A percentile compares a stretch with the other conserved stretches of the same genome.
Evolutionary conservation across 2,329 filamentous ascomycete genomes (phyloP).

Genomic region (Neopestalotiopsis clavispora): DNA sequence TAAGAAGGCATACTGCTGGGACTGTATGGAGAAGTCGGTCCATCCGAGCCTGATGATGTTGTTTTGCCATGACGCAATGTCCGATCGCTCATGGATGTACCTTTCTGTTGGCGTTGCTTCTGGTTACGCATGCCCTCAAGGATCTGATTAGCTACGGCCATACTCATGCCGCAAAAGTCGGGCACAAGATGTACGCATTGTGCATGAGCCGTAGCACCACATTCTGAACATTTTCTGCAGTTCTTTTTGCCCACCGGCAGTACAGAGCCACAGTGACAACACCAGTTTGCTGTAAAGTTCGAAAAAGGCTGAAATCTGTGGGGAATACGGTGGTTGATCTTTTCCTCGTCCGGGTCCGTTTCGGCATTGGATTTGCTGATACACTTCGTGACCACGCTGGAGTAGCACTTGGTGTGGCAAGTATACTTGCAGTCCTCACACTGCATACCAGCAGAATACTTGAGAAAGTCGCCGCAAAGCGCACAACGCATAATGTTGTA

Average conservation of each 20-base stretch:
- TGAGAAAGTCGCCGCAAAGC: slow-evolving; percentile 96
- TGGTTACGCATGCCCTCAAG: slow-evolving; percentile 82
- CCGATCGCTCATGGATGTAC: slow-evolving; percentile 64
- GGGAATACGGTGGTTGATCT: slow-evolving; percentile 98
- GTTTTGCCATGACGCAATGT: slow-evolving; percentile 65
- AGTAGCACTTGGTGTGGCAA: slow-evolving; percentile 96
- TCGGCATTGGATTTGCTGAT: slow-evolving; percentile 99
- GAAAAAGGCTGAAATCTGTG: slow-evolving; percentile 97
- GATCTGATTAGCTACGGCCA: slow-evolving; percentile 95
- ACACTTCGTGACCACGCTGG: slow-evolving; percentile 97
- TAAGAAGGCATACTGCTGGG: slow-evolving; percentile 31
- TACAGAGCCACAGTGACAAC: slow-evolving; percentile 97
- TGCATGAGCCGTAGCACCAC: slow-evolving; percentile 86
- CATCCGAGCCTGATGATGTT: slow-evolving; percentile 44
- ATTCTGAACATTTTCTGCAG: slow-evolving; percentile 94
- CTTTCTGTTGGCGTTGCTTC: slow-evolving; percentile 71
- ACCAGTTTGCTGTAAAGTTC: slow-evolving; percentile 99
- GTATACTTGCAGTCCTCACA: slow-evolving; percentile 99
- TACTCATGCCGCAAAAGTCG: slow-evolving; percentile 99
- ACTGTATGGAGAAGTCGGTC: slow-evolving; percentile 34
- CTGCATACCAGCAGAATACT: slow-evolving; percentile 98
- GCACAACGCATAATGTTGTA: slow-evolving; percentile 99
- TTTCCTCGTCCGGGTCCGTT: slow-evolving; percentile 97
- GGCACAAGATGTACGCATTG: slow-evolving; percentile 94
- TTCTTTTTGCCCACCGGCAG: slow-evolving; percentile 95